phyloP scores from a whole-genome alignment of 768 basidiomycete genomes.

The Hericium erinaceus region DNA sequence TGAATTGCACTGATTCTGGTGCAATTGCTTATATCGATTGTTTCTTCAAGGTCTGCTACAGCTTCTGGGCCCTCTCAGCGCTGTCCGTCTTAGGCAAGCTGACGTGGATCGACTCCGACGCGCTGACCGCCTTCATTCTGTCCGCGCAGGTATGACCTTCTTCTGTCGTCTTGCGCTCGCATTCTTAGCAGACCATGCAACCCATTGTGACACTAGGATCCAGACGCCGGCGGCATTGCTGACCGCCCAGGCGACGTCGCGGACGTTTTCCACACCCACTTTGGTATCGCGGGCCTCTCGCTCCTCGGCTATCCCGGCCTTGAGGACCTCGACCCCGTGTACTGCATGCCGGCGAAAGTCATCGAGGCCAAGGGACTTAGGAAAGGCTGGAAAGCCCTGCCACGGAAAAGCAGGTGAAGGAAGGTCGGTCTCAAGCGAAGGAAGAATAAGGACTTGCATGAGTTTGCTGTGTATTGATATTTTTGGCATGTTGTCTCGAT shows the following conservation, averaged over 20 bases:
- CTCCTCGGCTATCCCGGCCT: constrained; percentile 81
- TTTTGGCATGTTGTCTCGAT: no score
- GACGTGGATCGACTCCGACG: constrained; percentile 80
- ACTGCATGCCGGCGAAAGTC: constrained; percentile 84
- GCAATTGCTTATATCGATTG: background rate
- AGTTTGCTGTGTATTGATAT: no score
- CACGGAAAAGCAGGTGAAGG: constrained; percentile 6
- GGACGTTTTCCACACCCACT: constrained; percentile 95
- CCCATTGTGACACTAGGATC: constrained; percentile 47
- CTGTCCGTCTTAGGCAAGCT: constrained; percentile 77
- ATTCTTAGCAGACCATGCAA: background rate
- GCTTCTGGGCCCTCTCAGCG: constrained; percentile 90
- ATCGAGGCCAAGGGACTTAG: constrained; percentile 63
- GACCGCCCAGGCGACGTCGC: constrained; percentile 90
- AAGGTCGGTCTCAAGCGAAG: no score
- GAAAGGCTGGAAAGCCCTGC: constrained; percentile 56
- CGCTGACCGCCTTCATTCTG: constrained; percentile 74
- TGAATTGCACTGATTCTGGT: background rate
- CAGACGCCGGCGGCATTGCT: constrained; percentile 86
- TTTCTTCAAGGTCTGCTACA: constrained; percentile 84
- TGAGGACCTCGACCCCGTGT: constrained; percentile 84
- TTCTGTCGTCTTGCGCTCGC: background rate
- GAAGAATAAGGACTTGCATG: no score
- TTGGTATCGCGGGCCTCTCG: constrained; percentile 82
- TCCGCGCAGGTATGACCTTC: constrained; percentile 59